Base-by-base conservation (phyloP, 495 filamentous ascomycete species). In the Talaromyces proteolyticus region DNA sequence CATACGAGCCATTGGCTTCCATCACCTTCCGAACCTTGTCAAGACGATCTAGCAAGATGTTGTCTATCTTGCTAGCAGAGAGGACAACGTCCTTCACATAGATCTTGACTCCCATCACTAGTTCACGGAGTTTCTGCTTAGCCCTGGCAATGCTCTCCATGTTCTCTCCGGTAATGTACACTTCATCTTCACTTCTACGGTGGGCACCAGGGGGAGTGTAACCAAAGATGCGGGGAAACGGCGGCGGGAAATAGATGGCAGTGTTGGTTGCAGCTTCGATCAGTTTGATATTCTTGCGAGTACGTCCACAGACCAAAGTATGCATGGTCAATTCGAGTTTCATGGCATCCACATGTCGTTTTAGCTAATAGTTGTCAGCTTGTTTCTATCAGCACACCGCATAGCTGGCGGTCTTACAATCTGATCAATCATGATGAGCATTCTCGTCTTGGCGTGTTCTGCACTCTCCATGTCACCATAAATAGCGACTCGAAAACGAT, bases 1-100 rank as follows among this genome's bases (percentile, higher is more conserved):
- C 86, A 67, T 91, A 95, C 5, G 92, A 91, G 7, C 91, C 92
- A 60, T 97, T 97, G 46, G 85, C 84, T 63, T 97, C 93, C 75
- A 95, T 95, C 42, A 98, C 95, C 77, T 95, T 96, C 51, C 90
- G 85, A 24, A 96, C 88, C 62, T 97, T 96, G 65, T 97, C 92
- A 60, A 97, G 76, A 11, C 94, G 87, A 47, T 87, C 85, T 16
- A 97, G 84, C 43, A 97, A 61, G 52, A 98, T 90, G 62, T 86
- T 91, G 65, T 98, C 93, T 44, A 96, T 87, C 68, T 98, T 98
- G 61, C 86, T 82, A 14, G 86, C 75, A 11, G 90, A 86, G 41
- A 98, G 80, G 46, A 85, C 74, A 17, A 91, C 88, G 63, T 95
- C 88, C 66, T 97, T 98, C 51, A 95, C 85, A 51, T 86, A 97